A percentile compares a stretch with the other conserved stretches of the same genome.
phyloP scores from a whole-genome alignment of 805 yeast genomes.

The Wickerhamiella allomyrinae region DNA sequence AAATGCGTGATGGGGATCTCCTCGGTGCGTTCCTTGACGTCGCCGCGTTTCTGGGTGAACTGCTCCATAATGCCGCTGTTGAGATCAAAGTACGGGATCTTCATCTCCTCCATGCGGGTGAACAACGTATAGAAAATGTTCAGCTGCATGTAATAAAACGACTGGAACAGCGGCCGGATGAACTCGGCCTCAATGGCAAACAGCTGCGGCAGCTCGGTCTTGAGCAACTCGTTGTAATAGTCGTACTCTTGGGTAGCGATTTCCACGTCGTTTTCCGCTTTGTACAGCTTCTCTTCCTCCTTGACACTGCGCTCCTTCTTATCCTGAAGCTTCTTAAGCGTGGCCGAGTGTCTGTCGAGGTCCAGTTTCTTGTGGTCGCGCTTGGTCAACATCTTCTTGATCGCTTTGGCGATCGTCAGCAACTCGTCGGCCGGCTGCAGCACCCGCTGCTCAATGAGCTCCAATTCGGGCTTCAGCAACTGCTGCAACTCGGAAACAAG shows the following conservation, averaged over 20 bases:
- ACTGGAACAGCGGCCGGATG: slow-evolving; percentile 84
- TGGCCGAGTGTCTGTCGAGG: slow-evolving; percentile 68
- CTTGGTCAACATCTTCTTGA: slow-evolving; percentile 88
- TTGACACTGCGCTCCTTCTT: slow-evolving; percentile 75
- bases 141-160: slow-evolving; percentile 93
- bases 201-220: slow-evolving; percentile 74
- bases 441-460: slow-evolving; percentile 77
- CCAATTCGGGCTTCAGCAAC: slow-evolving; percentile 81
- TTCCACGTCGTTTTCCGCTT: slow-evolving; percentile 76
- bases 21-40: slow-evolving; percentile 80
- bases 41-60: slow-evolving; percentile 69
- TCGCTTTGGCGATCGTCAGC: slow-evolving; percentile 61
- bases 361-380: slow-evolving; percentile 93
- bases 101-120: slow-evolving; percentile 85
- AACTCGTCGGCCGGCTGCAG: slow-evolving; percentile 87
- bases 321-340: slow-evolving; percentile 55
- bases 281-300: slow-evolving; percentile 83
- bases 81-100: slow-evolving; percentile 90
- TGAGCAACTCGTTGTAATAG: slow-evolving; percentile 89
- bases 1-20: slow-evolving; percentile 82
- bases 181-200: slow-evolving; percentile 84
- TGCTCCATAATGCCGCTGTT: slow-evolving; percentile 71
- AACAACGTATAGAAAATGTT: slow-evolving; percentile 89
- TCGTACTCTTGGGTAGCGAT: slow-evolving; percentile 92
- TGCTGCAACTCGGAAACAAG: slow-evolving; percentile 77